Evolutionary conservation across 2,329 filamentous ascomycete genomes (phyloP), one percentile per base, ranked within the genome.

Genomic region (Conoideocrella luteorostrata): DNA sequence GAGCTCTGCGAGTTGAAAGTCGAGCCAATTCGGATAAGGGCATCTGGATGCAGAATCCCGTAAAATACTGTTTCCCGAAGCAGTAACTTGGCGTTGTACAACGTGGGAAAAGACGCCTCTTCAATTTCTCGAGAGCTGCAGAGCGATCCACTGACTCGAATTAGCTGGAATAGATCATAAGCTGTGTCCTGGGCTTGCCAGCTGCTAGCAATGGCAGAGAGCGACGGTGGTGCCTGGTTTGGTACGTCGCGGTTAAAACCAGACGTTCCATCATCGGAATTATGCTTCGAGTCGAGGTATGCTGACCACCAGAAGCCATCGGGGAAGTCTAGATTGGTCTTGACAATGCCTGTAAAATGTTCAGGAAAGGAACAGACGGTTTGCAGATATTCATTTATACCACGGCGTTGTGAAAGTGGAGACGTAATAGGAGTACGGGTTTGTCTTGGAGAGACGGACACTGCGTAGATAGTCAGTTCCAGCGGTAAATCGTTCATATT

Each of bases 251-350:
- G 46, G 39, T 37, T 46, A 15, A 45, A 41, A 4, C 53, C 52
- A 7, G 44, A 39, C 11, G 47, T 43, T 20, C 35, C 41, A 17
- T 55, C 42, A 17, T 47, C 44, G 21, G 52, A 43, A n/a, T 52
- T 52, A 36, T 54, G 53, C 32, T 47, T 49, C n/a, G 57, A 47
- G 34, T 58, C 67, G 20, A 74, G 57, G 48, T 76, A 70, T 38
- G 75, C 73, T 13, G 70, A 73, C 71, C 73, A 76, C 76, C 76
- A 80, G 52, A 80, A 79, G 2, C 66, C 67, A 50, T 80, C 76
- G 24, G 72, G 65, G 44, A 75, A 78, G 51, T 80, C 76, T 3
- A 76, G 54, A 42, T 70, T 66, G 4, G 58, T 53, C 43, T 66
- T 66, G 13, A 73, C 69, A 46, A 68, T 57, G n/a, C 66, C 61